phyloP scores from a whole-genome alignment of 306 rosid species.

The Glycine latifolia region DNA sequence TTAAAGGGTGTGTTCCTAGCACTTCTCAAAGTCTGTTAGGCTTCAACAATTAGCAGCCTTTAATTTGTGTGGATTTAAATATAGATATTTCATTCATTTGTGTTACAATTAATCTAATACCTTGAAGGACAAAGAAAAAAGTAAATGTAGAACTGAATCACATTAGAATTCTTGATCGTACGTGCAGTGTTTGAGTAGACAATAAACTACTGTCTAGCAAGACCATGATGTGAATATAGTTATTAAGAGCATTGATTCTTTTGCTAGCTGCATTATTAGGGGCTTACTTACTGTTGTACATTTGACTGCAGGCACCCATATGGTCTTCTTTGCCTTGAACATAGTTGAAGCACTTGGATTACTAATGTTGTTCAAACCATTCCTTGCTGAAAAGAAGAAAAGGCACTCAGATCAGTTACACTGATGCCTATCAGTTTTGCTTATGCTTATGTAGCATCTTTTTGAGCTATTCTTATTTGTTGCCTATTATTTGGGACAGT shows the following conservation, averaged over 20 bases:
- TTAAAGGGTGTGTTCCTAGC: too few relatives aligned
- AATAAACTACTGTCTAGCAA: neutral
- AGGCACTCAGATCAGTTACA: conserved; percentile 16
- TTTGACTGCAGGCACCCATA: conserved; percentile 50
- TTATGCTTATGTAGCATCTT: neutral
- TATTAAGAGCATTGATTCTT: neutral
- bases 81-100: neutral
- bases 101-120: neutral
- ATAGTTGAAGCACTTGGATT: conserved; percentile 51
- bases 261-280: neutral
- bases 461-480: neutral
- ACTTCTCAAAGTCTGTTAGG: too few relatives aligned
- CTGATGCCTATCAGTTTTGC: conserved; percentile 32
- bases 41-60: neutral
- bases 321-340: conserved; percentile 53
- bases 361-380: conserved; percentile 58
- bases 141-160: neutral
- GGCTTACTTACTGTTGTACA: conserved; percentile 12
- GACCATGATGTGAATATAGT: neutral
- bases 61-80: neutral
- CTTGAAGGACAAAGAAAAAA: neutral
- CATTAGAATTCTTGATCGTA: neutral
- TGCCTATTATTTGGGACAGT: neutral
- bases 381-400: conserved; percentile 43
- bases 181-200: too few relatives aligned